Percentiles rank a stretch among this genome's conserved stretches.
Conservation (phyloP, 179 eudicot genomes). For the Spergularia azorica region DNA sequence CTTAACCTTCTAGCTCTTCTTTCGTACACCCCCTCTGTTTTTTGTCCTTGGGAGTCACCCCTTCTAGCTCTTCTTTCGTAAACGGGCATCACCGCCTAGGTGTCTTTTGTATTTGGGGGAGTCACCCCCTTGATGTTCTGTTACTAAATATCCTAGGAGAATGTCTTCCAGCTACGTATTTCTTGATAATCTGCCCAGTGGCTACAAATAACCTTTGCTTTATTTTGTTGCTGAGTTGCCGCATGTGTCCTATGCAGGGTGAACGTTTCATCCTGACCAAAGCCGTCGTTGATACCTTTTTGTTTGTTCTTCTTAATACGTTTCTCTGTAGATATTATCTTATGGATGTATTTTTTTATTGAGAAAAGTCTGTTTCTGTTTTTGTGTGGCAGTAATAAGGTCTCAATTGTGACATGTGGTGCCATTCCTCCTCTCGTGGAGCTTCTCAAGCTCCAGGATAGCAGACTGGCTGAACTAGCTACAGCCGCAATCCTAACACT, state of each 20-base stretch:
- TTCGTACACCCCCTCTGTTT: too few relatives aligned
- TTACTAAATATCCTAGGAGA: too few relatives aligned
- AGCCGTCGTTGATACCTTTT: neutral
- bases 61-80: too few relatives aligned
- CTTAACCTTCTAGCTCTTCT: too few relatives aligned
- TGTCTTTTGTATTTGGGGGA: too few relatives aligned
- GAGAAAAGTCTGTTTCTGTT: neutral
- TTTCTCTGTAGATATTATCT: neutral
- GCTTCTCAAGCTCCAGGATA: constrained; percentile 49
- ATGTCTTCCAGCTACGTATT: neutral
- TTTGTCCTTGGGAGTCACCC: too few relatives aligned
- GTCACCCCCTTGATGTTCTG: too few relatives aligned
- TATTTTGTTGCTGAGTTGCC: neutral
- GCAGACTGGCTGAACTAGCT: constrained; percentile 56
- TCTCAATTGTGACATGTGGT: constrained; percentile 56
- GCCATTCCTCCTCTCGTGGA: constrained; percentile 66
- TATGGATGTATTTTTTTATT: neutral
- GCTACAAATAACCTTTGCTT: neutral
- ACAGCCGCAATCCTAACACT: constrained; percentile 68
- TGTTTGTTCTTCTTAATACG: too few relatives aligned
- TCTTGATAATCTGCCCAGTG: neutral
- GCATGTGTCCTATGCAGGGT: neutral
- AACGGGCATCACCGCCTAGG: too few relatives aligned
- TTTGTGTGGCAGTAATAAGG: constrained; percentile 49
- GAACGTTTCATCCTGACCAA: neutral